Evolutionary conservation across 2,329 filamentous ascomycete species (phyloP), one percentile per base, ranked within the genome.

Genomic region (Ophiocordyceps unilateralis): DNA sequence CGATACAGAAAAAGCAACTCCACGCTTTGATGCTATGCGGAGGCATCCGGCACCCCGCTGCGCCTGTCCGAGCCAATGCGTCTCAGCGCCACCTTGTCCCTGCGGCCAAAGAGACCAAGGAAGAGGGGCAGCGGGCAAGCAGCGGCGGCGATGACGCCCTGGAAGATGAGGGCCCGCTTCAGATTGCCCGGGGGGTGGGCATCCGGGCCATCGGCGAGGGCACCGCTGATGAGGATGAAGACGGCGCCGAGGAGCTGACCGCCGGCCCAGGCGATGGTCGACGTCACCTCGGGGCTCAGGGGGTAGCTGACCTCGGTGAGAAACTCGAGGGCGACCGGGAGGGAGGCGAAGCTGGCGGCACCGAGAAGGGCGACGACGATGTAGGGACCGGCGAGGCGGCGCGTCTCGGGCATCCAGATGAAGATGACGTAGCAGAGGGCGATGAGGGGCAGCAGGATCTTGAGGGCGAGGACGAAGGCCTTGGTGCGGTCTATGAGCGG

Each of bases 401-500:
- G 60, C 0, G 81, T 72, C 51, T 57, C 69, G 53, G 39, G 82
- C 56, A 88, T 87, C 72, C 83, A 96, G 49, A 91, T 70, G 51
- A 96, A 81, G 11, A 69, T 67, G 26, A 96, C 72, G 58, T 93
- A 94, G 42, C 63, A 67, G n/a, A 77, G 46, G 0, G 71, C 83
- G 38, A 93, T 72, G 44, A 93, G 52, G 3, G 88, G 88, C 4
- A 91, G 74, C 44, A 84, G 68, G 23, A 81, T 49, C 54, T 84
- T 85, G 59, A 93, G 78, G 21, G 79, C 74, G 4, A 73, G 57
- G 0, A 94, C 65, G 55, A 88, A 93, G 22, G 74, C 68, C 60
- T 95, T 93, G 44, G 79, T 88, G 42, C 81, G 76, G 64, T 96
- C 91, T 48, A 93, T 75, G 50, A 95, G 69, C 0, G 89, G 89